Evolutionary conservation across 306 rosid genomes (phyloP), one percentile per base, ranked within the genome.

Genomic region (Lathyrus aphaca): DNA sequence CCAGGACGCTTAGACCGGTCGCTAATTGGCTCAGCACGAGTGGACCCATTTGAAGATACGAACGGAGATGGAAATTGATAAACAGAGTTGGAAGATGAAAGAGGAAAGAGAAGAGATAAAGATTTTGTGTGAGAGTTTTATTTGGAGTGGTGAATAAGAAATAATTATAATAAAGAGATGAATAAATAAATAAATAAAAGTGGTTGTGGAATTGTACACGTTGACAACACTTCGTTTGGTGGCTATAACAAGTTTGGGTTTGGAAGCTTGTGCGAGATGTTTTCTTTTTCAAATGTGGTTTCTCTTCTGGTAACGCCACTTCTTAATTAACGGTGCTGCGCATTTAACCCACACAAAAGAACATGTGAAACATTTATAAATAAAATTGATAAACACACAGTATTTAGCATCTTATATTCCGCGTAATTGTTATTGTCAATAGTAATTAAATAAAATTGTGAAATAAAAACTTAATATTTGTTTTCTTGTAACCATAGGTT

Each of bases 1-100:
- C 96, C 3, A 92, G 70, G 15, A 92, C 88, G 83, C 96, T 73
- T 8, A 92, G 91, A 49, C 98, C 98, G 13, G 96, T 88, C 1
- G 92, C 98, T 51, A 92, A 76, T 78, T 89, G 98, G 66, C 83
- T 86, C 70, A 92, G 30, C 25, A 83, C 96, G 65, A 87, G 78
- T 66, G 96, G 92, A 77, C 69, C 73, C 84, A 88, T 44, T 44
- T 44, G 49, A 14, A 46, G 58, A 14, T 1, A 13, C 10, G 3
- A 16, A 17, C 14, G n/a, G n/a, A 73, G 37, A 16, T 35, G 16
- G 8, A 35, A 63, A 56, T 53, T 4, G 59, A 53, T 43, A 12
- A 43, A 19, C 6, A 8, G 58, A 53, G 13, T 0, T 49, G 8
- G 3, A 9, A 19, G 38, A 17, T n/a, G 25, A 29, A 38, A 39